Percentiles rank a stretch among this genome's conserved stretches.
These are phyloP conservation scores for Phlebiopsis flavidoalba DNA, from an alignment of 768 basidiomycete species.

Conservation along the genomic window DNA sequence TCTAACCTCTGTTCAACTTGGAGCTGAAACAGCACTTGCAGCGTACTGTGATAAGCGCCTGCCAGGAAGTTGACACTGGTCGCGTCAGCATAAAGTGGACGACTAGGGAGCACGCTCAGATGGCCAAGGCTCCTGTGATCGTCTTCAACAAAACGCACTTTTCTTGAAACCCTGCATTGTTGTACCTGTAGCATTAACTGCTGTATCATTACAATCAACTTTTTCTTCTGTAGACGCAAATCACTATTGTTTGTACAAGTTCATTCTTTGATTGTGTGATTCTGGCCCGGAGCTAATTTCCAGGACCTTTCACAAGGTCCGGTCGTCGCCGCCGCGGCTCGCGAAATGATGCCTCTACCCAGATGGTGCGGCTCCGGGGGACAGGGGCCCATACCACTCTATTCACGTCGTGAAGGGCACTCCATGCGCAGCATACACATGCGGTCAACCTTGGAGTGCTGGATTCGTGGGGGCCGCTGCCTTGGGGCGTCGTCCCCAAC, in stretches of 20 bases:
- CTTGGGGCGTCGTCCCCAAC: slow-evolving; percentile 8
- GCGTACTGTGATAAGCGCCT: slow-evolving; percentile 41
- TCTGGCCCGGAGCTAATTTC: too few relatives aligned
- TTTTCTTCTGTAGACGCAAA: too few relatives aligned
- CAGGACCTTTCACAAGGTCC: slow-evolving; percentile 60
- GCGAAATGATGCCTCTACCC: slow-evolving; percentile 66
- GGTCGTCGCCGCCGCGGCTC: slow-evolving; percentile 87
- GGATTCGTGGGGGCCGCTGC: slow-evolving; percentile 24
- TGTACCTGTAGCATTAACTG: too few relatives aligned
- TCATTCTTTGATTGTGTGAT: too few relatives aligned
- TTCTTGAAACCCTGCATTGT: not conserved
- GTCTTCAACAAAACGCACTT: not conserved
- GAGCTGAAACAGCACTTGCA: slow-evolving; percentile 11
- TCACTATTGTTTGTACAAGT: too few relatives aligned
- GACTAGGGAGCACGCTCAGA: slow-evolving; percentile 21
- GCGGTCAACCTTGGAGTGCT: slow-evolving; percentile 46
- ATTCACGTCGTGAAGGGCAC: slow-evolving; percentile 87
- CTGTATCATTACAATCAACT: not conserved
- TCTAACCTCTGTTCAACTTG: not conserved
- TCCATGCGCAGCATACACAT: slow-evolving; percentile 67
- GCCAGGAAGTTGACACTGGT: slow-evolving; percentile 35
- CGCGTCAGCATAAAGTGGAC: slow-evolving; percentile 27
- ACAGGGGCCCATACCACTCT: slow-evolving; percentile 74
- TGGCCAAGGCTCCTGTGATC: not conserved
- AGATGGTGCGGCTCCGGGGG: too few relatives aligned